Base-by-base conservation (phyloP, 1,284 basidiomycete genomes). In the Anthracocystis panici-leucophaei region DNA sequence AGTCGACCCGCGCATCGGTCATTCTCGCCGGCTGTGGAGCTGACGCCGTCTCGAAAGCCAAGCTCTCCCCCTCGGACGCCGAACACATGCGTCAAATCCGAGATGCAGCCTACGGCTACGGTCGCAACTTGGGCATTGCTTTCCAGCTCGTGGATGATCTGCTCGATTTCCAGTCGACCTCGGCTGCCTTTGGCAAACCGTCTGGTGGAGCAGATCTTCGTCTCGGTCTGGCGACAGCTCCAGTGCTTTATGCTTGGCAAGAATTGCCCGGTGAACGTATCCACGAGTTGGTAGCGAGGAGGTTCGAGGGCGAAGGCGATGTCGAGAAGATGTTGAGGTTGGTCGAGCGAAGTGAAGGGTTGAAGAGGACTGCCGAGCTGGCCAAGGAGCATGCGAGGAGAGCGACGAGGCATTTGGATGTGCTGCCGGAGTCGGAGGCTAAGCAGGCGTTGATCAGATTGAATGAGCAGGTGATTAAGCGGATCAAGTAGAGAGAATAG, bases 221-320 rank as follows among this genome's bases (percentile, higher is more conserved):
- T 62, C 88, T 96, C 0, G 95, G 95, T 1, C 88, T 97, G 23
- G 93, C 94, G 2, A 97, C 95, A 0, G 96, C 93, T 0, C 96
- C 96, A 0, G 92, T 92, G 1, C 87, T 99, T n/a, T 98, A 92
- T 82, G 96, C 97, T 16, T 94, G 93, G 88, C 93, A 97, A 86
- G 92, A 97, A 84, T 89, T 93, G 84, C 76, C 79, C 8, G 62
- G 69, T 25, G 90, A 93, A 7, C 90, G 91, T 71, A 67, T 83
- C n/a, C 72, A 78, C 40, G 91, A 92, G 1, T 87, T 98, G 70
- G 95, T 99, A 61, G 88, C 89, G 53, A 90, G 97, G 59, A 92
- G 93, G 86, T 97, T 98, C 85, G 88, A 89, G 45, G 87, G 89
- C 18, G 88, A 90, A 29, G 96, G 94, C 10, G 96, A 99, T 82